Evolutionary conservation across 2,329 filamentous ascomycete species (phyloP).

Genomic region (Macrophomina pseudophaseolina): DNA sequence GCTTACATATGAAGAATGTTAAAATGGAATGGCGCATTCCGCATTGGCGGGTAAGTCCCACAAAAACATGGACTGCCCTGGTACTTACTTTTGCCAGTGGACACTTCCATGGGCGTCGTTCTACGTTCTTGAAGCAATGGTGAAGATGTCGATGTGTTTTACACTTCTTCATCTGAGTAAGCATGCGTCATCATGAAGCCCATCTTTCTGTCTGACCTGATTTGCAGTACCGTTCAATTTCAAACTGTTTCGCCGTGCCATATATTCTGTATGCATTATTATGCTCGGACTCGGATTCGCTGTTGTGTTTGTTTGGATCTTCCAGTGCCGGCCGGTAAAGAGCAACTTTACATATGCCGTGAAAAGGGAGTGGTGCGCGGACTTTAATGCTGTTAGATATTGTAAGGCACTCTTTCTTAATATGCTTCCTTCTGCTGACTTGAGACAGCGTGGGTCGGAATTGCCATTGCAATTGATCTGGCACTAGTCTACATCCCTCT

Average conservation of each 20-base stretch:
- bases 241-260: background rate
- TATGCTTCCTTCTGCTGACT: background rate
- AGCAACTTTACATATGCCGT: constrained; percentile 14
- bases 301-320: constrained; percentile 9
- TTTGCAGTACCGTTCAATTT: constrained; percentile 8
- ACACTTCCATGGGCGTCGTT: background rate
- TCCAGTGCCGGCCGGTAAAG: constrained; percentile 16
- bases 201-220: background rate
- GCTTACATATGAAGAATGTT: constrained; percentile 10
- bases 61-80: too few species aligned
- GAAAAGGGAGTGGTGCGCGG: background rate
- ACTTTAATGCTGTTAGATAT: constrained; percentile 7
- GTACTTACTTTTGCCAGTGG: background rate
- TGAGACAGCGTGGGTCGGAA: constrained; percentile 3
- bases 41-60: background rate
- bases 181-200: background rate
- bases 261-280: background rate
- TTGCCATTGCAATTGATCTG: constrained; percentile 11
- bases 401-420: background rate
- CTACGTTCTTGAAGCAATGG: constrained; percentile 11
- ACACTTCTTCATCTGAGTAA: constrained; percentile 11
- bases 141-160: constrained; percentile 21
- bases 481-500: constrained; percentile 12
- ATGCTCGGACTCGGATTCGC: constrained; percentile 11
- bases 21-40: background rate